phyloP scores from a whole-genome alignment of 805 yeast genomes.

The Candida mattraensis region DNA sequence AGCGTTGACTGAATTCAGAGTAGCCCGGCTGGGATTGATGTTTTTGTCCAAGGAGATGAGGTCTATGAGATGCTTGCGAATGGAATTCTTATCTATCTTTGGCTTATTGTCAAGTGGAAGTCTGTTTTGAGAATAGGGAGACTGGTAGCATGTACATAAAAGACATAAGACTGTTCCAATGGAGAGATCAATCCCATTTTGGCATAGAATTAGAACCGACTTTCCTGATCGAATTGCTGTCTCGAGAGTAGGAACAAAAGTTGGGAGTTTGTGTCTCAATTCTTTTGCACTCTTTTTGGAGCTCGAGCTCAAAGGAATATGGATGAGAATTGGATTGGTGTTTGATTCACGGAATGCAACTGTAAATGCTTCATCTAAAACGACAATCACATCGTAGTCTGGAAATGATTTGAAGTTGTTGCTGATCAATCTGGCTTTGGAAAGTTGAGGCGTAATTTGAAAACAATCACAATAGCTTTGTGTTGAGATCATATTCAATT shows the following conservation, averaged over 20 bases:
- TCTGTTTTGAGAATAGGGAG: slow-evolving; percentile 4
- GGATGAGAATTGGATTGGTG: slow-evolving; percentile 21
- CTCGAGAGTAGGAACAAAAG: slow-evolving; percentile 35
- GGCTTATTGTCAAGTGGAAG: not conserved
- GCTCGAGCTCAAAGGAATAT: slow-evolving; percentile 21
- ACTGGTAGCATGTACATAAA: slow-evolving; percentile 43
- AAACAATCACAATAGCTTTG: slow-evolving; percentile 3
- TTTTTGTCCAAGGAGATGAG: slow-evolving; percentile 45
- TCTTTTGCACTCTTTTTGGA: slow-evolving; percentile 68
- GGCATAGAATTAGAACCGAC: slow-evolving; percentile 52
- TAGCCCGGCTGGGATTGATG: slow-evolving; percentile 75
- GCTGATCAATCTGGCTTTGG: slow-evolving; percentile 9
- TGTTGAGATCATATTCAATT: too few species aligned
- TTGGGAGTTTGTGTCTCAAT: slow-evolving; percentile 48
- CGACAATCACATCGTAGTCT: slow-evolving; percentile 29
- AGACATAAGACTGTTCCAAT: slow-evolving; percentile 57
- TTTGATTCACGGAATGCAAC: slow-evolving; percentile 13
- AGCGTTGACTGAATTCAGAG: slow-evolving; percentile 69
- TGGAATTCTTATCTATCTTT: slow-evolving; percentile 17
- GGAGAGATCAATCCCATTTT: slow-evolving; percentile 65
- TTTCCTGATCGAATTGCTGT: slow-evolving; percentile 5
- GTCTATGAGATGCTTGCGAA: slow-evolving; percentile 52
- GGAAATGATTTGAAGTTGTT: not conserved
- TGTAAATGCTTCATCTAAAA: slow-evolving; percentile 17
- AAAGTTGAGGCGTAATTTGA: slow-evolving; percentile 10